Evolutionary conservation across 2,329 filamentous ascomycete species (phyloP), one percentile per base, ranked within the genome.

Genomic region (Hirsutella rhossiliensis): DNA sequence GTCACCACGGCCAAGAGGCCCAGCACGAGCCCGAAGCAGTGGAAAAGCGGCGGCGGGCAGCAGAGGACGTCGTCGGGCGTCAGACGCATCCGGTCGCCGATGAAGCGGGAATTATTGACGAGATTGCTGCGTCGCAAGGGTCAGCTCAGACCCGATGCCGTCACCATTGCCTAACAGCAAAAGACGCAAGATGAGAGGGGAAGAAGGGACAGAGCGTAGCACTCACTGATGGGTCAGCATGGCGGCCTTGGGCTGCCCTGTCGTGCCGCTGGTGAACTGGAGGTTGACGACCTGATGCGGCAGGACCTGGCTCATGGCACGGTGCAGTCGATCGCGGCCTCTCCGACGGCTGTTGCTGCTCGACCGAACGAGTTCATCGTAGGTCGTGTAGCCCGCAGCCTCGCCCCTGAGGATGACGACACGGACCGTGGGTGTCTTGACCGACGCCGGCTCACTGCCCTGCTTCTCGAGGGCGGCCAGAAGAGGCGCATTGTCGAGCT

Each of bases 11-110:
- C 80, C 44, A 89, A 72, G 38, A 89, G 70, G 9, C 85, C 85
- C 3, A 88, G 75, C 1, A 89, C 84, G 8, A 90, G 74, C 2
- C 85, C 85, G 56, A 90, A 90, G 66, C 84, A 90, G 66, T 92
- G 87, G 68, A 92, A 92, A 4, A 92, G 71, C 0, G 87, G 86
- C 0, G 86, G 85, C 3, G 85, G 85, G 59, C 86, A 92, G 67
- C 85, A 90, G 11, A 92, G 70, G 8, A 81, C 68, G 55, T 89
- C 84, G 39, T 70, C 66, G 3, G 75, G 64, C 0, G 76, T 79
- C 15, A 90, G 70, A 6, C 75, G 71, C 81, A 88, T 84, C 38
- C 83, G 75, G 60, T 87, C 82, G 43, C 83, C 84, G 41, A 83
- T 81, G 63, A 83, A 83, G 28, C 79, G 74, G 8, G 78, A 72